A percentile compares a stretch with the other conserved stretches of the same genome.
phyloP scores from a whole-genome alignment of 129 eudicot genomes.

The Escallonia herrerae region DNA sequence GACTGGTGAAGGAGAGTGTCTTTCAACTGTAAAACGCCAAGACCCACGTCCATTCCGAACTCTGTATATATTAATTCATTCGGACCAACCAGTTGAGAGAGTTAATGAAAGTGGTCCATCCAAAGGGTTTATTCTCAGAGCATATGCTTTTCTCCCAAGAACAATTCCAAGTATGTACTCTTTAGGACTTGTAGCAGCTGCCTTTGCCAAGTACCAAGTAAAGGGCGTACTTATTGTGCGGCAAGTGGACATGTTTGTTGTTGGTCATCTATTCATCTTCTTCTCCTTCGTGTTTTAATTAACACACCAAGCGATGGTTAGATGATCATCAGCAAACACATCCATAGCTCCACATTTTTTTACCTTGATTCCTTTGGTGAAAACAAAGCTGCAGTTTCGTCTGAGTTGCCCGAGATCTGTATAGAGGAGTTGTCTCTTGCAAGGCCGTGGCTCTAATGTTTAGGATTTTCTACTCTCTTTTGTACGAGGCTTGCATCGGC shows the following conservation, averaged over 20 bases:
- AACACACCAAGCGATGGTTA: constrained; percentile 10
- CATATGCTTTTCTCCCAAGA: not conserved
- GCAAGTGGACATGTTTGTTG: constrained; percentile 33
- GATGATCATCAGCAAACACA: constrained; percentile 45
- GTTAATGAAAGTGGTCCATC: no score
- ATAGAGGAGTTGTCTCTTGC: no score
- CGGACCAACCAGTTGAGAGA: not conserved
- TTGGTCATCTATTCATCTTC: constrained; percentile 28
- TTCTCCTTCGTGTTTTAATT: not conserved
- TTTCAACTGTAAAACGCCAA: not conserved
- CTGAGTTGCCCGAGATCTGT: no score
- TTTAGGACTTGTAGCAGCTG: not conserved
- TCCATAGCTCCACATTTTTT: constrained; percentile 10
- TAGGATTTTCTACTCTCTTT: no score
- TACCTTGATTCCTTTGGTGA: not conserved
- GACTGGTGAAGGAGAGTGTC: not conserved
- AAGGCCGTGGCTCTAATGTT: no score
- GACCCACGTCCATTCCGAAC: not conserved
- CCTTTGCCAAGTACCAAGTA: not conserved
- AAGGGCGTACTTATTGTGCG: not conserved
- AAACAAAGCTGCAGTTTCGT: no score
- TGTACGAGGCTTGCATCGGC: no score
- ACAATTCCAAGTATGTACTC: not conserved
- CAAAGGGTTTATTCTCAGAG: constrained; percentile 1
- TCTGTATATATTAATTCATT: not conserved